Base-by-base conservation (phyloP, 768 basidiomycete species). In the Holtermannia corniformis region DNA sequence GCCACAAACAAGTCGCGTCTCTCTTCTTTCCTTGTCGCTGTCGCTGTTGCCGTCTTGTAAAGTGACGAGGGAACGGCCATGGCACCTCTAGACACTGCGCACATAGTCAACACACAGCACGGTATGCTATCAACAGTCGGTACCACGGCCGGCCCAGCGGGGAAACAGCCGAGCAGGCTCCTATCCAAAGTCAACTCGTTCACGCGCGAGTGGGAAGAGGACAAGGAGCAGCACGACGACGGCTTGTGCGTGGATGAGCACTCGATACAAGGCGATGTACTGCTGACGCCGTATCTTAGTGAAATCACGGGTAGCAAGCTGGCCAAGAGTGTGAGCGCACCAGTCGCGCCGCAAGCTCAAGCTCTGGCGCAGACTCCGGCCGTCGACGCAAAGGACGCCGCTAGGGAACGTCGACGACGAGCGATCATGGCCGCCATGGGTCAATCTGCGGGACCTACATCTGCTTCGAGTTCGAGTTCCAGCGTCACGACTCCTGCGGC, bases 121-220 rank as follows among this genome's bases (percentile, higher is more conserved):
- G 20, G 12, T 44, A 11, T 14, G 14, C 22, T 11, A 11, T 21
- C 11, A 13, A 12, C 11, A n/a, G n/a, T n/a, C n/a, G n/a, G n/a
- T n/a, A n/a, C n/a, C n/a, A n/a, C n/a, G n/a, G n/a, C n/a, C n/a
- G n/a, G n/a, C n/a, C n/a, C n/a, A n/a, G n/a, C n/a, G n/a, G n/a
- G n/a, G n/a, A n/a, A n/a, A n/a, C n/a, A n/a, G n/a, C n/a, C n/a
- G n/a, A n/a, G n/a, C 32, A 41, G 47, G 20, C 22, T 46, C 2
- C 58, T 68, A 47, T 68, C 67, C 1, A 52, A 54, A 37, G 65
- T 69, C 37, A 69, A 57, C 49, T 58, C 57, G 21, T 58, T 69
- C 51, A 64, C 63, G 55, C 47, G 67, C 13, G 55, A 64, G 22
- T 69, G 65, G 65, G 54, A 47, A 10, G 57, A 61, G 16, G 52